phyloP scores from a whole-genome alignment of 208 protist genomes.

The Leishmania martiniquensis region DNA sequence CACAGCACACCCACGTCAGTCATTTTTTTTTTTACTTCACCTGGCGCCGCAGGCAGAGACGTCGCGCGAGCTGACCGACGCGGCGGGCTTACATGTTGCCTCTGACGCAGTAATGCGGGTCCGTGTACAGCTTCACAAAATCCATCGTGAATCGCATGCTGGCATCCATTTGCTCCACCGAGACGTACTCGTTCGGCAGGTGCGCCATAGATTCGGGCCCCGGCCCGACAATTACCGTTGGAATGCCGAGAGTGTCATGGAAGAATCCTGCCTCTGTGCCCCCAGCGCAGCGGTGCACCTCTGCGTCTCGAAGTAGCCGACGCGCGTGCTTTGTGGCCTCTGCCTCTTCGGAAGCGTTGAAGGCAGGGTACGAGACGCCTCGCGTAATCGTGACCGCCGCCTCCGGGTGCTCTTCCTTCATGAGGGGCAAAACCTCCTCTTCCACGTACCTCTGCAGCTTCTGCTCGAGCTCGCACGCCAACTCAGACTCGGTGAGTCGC shows the following conservation, averaged over 20 bases:
- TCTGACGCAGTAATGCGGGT: conserved; percentile 16
- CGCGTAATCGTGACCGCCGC: conserved; percentile 30
- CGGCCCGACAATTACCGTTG: conserved; percentile 54
- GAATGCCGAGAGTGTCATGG: conserved; percentile 47
- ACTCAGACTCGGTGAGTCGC: too few species aligned
- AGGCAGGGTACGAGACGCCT: conserved; percentile 23
- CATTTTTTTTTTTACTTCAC: too few species aligned
- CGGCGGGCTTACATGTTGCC: conserved; percentile 25
- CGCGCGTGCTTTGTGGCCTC: conserved; percentile 39
- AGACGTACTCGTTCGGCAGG: conserved; percentile 64
- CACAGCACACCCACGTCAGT: too few species aligned
- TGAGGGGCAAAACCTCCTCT: conserved; percentile 39
- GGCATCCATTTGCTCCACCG: conserved; percentile 42
- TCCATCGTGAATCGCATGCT: conserved; percentile 35
- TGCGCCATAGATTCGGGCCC: conserved; percentile 52
- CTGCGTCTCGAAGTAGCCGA: conserved; percentile 18
- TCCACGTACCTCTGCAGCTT: too few species aligned
- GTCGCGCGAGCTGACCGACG: too few species aligned
- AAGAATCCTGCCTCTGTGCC: conserved; percentile 69
- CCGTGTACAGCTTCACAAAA: too few species aligned
- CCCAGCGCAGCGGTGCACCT: conserved; percentile 33
- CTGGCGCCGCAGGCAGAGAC: too few species aligned
- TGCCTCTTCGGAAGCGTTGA: conserved; percentile 42
- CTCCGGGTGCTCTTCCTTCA: conserved; percentile 50
- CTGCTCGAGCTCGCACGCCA: too few species aligned